A percentile compares a stretch with the other conserved stretches of the same genome.
These are phyloP conservation scores for Azolla pinnata DNA, from an alignment of 75 land plant genomes.

Conservation along the genomic window DNA sequence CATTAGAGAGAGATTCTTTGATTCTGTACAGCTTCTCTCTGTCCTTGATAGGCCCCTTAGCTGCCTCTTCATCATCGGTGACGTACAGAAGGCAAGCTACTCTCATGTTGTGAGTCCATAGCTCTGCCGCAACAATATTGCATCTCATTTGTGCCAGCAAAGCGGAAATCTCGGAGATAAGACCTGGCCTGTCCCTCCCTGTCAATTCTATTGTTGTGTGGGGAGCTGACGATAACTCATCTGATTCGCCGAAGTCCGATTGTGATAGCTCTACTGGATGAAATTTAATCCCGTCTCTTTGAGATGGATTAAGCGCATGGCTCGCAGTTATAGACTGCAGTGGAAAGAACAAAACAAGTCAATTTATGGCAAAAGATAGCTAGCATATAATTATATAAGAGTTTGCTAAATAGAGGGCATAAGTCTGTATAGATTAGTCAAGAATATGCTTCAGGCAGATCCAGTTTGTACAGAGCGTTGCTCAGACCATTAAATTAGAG, in stretches of 20 bases:
- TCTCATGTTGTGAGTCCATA: slow-evolving; percentile 21
- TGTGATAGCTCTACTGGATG: too few relatives aligned
- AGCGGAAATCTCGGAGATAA: slow-evolving; percentile 30
- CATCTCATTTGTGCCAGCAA: slow-evolving; percentile 18
- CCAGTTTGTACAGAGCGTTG: too few relatives aligned
- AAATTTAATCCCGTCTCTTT: too few relatives aligned
- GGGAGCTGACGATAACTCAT: not conserved
- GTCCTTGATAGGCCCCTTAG: slow-evolving; percentile 11
- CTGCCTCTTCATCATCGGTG: slow-evolving; percentile 13
- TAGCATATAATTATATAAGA: too few relatives aligned
- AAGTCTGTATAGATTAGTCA: too few relatives aligned
- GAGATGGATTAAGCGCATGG: too few relatives aligned
- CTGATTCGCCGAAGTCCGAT: not conserved
- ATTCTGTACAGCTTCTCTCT: slow-evolving; percentile 4
- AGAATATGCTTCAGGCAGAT: too few relatives aligned
- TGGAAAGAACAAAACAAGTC: too few relatives aligned
- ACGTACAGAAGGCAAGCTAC: slow-evolving; percentile 20
- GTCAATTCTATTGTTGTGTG: slow-evolving; percentile 25
- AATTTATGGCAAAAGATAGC: too few relatives aligned
- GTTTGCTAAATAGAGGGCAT: too few relatives aligned
- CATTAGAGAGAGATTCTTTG: slow-evolving; percentile 16
- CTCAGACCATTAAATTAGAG: too few relatives aligned
- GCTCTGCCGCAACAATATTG: slow-evolving; percentile 28
- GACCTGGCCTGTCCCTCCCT: slow-evolving; percentile 20
- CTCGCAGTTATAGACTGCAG: too few relatives aligned